phyloP scores from a whole-genome alignment of 23 red algal species.

The Porphyridium purpureum region DNA sequence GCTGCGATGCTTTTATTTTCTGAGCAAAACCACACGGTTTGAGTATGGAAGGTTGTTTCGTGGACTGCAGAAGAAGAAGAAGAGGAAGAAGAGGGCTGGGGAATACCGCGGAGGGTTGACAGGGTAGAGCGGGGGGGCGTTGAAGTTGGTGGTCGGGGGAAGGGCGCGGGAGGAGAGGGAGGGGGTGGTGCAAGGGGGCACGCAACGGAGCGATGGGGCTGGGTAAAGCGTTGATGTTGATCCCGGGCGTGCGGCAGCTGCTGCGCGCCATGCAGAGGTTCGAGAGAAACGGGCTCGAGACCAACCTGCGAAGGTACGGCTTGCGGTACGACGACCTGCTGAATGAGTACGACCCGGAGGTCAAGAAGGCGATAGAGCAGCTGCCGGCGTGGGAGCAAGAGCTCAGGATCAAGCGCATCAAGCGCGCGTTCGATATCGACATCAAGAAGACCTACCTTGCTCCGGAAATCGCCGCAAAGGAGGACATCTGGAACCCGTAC shows the following conservation, averaged over 20 bases:
- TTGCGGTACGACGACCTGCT: slow-evolving; percentile 90
- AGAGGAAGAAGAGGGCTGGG: too few relatives aligned
- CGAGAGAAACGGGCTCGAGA: slow-evolving; percentile 1
- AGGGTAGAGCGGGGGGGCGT: too few relatives aligned
- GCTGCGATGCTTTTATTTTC: too few relatives aligned
- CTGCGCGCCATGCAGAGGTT: background rate
- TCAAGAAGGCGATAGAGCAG: slow-evolving; percentile 43
- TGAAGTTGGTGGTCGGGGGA: too few relatives aligned
- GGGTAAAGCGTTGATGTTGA: background rate
- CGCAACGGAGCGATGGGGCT: background rate
- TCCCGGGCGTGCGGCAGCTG: slow-evolving; percentile 1
- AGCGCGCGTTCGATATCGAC: slow-evolving; percentile 84
- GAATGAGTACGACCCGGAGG: slow-evolving; percentile 83
- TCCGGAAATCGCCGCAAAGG: slow-evolving; percentile 42
- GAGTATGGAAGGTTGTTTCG: too few relatives aligned
- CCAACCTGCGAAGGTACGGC: slow-evolving; percentile 14
- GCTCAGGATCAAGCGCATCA: slow-evolving; percentile 82
- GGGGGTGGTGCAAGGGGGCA: too few relatives aligned
- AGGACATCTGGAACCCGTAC: slow-evolving; percentile 96
- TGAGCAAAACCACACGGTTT: too few relatives aligned
- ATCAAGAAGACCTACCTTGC: slow-evolving; percentile 88
- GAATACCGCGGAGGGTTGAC: too few relatives aligned
- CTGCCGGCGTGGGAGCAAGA: slow-evolving; percentile 55
- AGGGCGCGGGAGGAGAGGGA: too few relatives aligned
- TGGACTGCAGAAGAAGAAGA: too few relatives aligned